phyloP scores from a whole-genome alignment of 202 grass and related monocot species.

The Bolboschoenoplectus hybrid region DNA sequence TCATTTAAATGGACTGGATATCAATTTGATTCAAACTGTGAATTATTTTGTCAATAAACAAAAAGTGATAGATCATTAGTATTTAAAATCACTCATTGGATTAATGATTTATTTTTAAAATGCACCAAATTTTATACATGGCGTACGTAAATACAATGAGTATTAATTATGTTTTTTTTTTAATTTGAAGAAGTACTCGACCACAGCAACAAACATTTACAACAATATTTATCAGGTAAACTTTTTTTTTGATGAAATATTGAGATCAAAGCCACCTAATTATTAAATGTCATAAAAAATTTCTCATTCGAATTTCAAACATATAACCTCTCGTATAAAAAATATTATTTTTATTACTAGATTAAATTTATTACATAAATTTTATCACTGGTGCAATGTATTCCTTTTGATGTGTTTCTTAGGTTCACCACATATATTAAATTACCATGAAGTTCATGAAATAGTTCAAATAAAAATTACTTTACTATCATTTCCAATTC shows the following conservation, averaged over 20 bases:
- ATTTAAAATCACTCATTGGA: not conserved
- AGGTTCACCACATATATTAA: not conserved
- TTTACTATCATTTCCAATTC: not conserved
- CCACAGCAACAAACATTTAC: no score
- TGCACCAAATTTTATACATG: not conserved
- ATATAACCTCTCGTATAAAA: no score
- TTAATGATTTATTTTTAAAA: not conserved
- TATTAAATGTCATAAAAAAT: no score
- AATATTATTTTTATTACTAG: no score
- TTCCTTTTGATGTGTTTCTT: not conserved
- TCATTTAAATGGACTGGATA: not conserved
- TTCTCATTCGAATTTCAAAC: no score
- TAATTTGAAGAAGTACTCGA: not conserved
- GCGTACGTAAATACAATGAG: not conserved
- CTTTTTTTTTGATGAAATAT: no score
- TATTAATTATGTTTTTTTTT: not conserved
- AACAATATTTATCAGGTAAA: no score
- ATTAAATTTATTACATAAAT: no score
- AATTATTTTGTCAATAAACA: not conserved
- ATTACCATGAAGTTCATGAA: not conserved
- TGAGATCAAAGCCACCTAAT: no score
- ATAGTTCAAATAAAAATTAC: slow-evolving; percentile 2
- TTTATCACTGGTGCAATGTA: not conserved
- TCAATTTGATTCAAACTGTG: not conserved
- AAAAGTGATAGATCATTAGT: not conserved